Base-by-base conservation (phyloP, 164 flowering plant species). In the Vitis cinerea region DNA sequence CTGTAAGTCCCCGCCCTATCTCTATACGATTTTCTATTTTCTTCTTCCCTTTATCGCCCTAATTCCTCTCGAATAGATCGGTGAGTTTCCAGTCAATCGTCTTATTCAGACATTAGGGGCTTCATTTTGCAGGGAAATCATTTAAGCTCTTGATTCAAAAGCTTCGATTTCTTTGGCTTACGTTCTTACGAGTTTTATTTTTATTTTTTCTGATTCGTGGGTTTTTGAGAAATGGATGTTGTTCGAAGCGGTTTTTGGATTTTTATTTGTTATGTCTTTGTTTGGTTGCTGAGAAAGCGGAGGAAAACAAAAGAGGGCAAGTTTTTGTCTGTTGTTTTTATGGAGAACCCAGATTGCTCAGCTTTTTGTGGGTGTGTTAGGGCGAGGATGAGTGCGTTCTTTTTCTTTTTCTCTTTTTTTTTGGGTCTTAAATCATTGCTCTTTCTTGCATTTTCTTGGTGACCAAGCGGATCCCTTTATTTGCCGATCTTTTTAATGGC, bases 1-100 rank as follows among this genome's bases (percentile, higher is more conserved):
- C 68, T 58, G 82, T 78, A 68, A 78, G 77, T 64, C 57, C 68
- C 63, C 72, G 69, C 60, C 66, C 54, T 62, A 52, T 65, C 68
- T 64, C 53, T 44, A 55, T 37, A 10, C 13, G 11, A 19, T 14
- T 50, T 37, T 50, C 1, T 13, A 30, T 53, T 31, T 61, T 65
- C 12, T 57, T n/a, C 16, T 47, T 27, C 9, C 9, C 50, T 65
- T 68, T 64, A 10, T 31, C 8, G 10, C 44, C 44, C 44, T 37
- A 37, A 6, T 37, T 37, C 6, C 4, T 37, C 7, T 6, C 7
- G 44, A 3, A 37, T 6, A 37, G 44, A 37, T 37, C 44, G 44
- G 44, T 37, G 44, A 3, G 44, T 37, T 37, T 37, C 44, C 44
- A 3, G 44, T 37, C 44, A 3, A 37, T 37, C 8, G 9, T 56